Evolutionary conservation across 2,329 filamentous ascomycete genomes (phyloP).

Genomic region (Neonectria punicea): DNA sequence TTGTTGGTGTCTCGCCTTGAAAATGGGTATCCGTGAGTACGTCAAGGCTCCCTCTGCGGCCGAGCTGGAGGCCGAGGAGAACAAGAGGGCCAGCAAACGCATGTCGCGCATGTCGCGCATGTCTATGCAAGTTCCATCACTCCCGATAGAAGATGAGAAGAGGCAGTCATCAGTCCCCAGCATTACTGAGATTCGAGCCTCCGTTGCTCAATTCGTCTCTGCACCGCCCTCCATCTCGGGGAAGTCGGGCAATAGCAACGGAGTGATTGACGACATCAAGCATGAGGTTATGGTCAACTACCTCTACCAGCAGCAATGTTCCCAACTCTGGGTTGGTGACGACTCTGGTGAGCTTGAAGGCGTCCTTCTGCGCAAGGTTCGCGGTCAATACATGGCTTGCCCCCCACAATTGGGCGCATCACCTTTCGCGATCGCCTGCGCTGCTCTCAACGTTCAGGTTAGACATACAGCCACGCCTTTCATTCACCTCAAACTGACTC

Average conservation of each 20-base stretch:
- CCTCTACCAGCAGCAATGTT: conserved; percentile 82
- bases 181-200: conserved; percentile 59
- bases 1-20: conserved; percentile 25
- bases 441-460: conserved; percentile 78
- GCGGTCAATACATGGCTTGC: conserved; percentile 77
- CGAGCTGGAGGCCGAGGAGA: conserved; percentile 28
- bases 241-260: conserved; percentile 57
- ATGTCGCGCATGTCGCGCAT: conserved; percentile 29
- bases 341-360: conserved; percentile 76
- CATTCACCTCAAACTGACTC: conserved; percentile 3
- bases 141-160: conserved; percentile 52
- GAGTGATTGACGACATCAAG: conserved; percentile 75
- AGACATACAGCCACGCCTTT: conserved; percentile 32
- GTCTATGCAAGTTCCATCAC: conserved; percentile 35
- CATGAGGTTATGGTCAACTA: conserved; percentile 88
- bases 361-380: conserved; percentile 74
- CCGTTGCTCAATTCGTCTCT: conserved; percentile 52
- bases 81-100: conserved; percentile 31
- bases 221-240: conserved; percentile 64
- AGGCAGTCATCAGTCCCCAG: conserved; percentile 35
- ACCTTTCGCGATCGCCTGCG: conserved; percentile 71
- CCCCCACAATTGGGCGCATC: conserved; percentile 73
- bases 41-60: conserved; percentile 61
- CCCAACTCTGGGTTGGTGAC: conserved; percentile 78
- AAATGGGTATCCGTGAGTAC: conserved; percentile 71